Evolutionary conservation across 106 monocot species (phyloP), one percentile per base, ranked within the genome.

Genomic region (Gastrodia elata): DNA sequence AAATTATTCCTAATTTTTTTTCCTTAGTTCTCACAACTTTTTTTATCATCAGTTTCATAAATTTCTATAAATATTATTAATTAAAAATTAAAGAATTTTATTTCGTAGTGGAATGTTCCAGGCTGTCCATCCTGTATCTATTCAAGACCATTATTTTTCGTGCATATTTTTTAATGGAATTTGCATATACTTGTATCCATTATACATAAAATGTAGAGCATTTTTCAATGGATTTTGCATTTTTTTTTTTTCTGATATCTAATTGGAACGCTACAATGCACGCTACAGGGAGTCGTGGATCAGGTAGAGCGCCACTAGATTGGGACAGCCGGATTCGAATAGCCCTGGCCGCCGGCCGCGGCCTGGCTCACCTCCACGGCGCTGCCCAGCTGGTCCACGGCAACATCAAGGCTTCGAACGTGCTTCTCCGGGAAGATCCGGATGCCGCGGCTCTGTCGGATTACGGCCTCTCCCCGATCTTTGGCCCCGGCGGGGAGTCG

Each of bases 381-480:
- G 18, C 64, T 0, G 77, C 80, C 28, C 69, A 58, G 15, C 49
- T 88, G 26, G 76, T 78, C 79, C 94, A 94, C 70, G 94, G 94
- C 68, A 87, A 94, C 77, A 33, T 94, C 65, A 94, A 91, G 70
- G 78, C 94, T 38, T 91, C 91, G 52, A 94, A 94, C 80, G 82
- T 93, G 57, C 92, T 93, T 71, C 86, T 93, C 68, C 81, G 85
- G 37, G 48, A 80, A 11, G 79, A 88, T 57, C 83, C 85, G 40
- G 75, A 73, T 68, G 22, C 77, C 44, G 82, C 90, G 38, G 83
- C 58, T 7, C 72, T 93, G 37, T 81, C 89, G 30, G 89, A 93
- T 81, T 89, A 70, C 75, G 82, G 79, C 24, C 86, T 93, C 33
- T n/a, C 69, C 68, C 82, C 87, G 0, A 80, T 89, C 74, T 83